A percentile compares a stretch with the other conserved stretches of the same genome.
Conservation (phyloP, 2,329 filamentous ascomycete species). For the Clarireedia hainanense region DNA sequence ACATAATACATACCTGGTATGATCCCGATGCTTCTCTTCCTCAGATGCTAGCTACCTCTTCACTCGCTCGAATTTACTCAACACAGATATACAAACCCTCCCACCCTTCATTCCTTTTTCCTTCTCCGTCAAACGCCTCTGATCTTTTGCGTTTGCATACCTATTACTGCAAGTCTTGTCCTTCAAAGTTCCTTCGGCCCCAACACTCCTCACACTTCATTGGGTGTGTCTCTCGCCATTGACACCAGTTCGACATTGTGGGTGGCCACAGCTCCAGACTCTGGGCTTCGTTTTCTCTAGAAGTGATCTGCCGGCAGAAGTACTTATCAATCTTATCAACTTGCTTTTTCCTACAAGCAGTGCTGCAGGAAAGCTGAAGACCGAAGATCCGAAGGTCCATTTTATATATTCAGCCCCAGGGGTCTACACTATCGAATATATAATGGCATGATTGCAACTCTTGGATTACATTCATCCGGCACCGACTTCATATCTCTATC, state of each 20-base stretch:
- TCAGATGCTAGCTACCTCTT: neutral
- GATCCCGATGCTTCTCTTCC: neutral
- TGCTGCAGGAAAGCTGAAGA: slow-evolving; percentile 2
- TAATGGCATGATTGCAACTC: slow-evolving; percentile 1
- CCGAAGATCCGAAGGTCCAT: neutral
- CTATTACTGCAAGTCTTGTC: neutral
- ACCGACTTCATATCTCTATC: neutral
- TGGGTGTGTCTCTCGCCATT: slow-evolving; percentile 2
- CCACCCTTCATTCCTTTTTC: neutral
- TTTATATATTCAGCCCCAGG: slow-evolving; percentile 6
- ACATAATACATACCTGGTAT: neutral
- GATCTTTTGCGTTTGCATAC: neutral
- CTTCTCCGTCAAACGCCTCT: neutral
- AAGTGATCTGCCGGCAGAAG: neutral
- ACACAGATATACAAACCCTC: neutral
- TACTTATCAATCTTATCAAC: slow-evolving; percentile 11
- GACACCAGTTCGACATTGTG: slow-evolving; percentile 7
- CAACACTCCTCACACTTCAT: neutral
- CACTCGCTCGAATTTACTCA: neutral
- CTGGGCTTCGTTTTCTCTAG: slow-evolving; percentile 6
- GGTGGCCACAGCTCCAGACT: slow-evolving; percentile 21
- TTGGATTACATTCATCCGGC: neutral
- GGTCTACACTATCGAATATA: slow-evolving; percentile 1
- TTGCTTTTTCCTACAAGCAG: slow-evolving; percentile 16
- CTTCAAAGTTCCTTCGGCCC: neutral